Conservation (phyloP, 2,329 filamentous ascomycete genomes). For the Colletotrichum sidae region DNA sequence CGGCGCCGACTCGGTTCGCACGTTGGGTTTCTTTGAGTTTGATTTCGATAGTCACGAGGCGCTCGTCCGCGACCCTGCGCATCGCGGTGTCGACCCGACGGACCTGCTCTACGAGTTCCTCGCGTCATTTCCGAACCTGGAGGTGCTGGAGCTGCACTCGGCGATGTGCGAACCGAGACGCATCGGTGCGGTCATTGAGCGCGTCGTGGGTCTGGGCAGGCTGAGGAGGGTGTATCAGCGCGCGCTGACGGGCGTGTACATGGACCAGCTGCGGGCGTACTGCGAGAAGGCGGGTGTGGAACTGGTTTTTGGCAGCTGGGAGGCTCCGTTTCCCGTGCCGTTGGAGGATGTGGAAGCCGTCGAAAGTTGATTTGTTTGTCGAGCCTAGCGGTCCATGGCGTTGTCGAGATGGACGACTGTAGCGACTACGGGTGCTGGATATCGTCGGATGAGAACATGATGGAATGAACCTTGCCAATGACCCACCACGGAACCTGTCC, state of each 20-base stretch:
- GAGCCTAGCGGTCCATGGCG: no score
- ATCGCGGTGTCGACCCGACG: slow-evolving; percentile 19
- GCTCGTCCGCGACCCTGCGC: slow-evolving; percentile 29
- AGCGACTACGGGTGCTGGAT: no score
- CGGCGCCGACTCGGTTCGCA: slow-evolving; percentile 47
- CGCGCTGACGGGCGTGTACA: slow-evolving; percentile 27
- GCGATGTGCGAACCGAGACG: slow-evolving; percentile 8
- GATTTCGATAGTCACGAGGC: slow-evolving; percentile 43
- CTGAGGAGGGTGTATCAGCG: slow-evolving; percentile 30
- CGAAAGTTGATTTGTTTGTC: no score
- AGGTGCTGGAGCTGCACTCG: slow-evolving; percentile 37
- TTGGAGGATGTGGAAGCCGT: background rate
- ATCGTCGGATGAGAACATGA: no score
- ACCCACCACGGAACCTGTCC: no score
- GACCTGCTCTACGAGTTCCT: slow-evolving; percentile 36
- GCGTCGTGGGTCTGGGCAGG: slow-evolving; percentile 10
- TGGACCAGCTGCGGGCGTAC: slow-evolving; percentile 30
- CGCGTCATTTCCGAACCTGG: slow-evolving; percentile 38
- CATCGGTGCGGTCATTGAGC: slow-evolving; percentile 20
- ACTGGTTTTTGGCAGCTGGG: slow-evolving; percentile 28
- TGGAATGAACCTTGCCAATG: no score
- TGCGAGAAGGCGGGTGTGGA: slow-evolving; percentile 30
- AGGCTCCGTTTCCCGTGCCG: slow-evolving; percentile 28
- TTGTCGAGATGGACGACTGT: no score
- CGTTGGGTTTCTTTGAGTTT: slow-evolving; percentile 50